Base-by-base conservation (phyloP, 148 eudicot species). In the Vaccinium vitisidaea region DNA sequence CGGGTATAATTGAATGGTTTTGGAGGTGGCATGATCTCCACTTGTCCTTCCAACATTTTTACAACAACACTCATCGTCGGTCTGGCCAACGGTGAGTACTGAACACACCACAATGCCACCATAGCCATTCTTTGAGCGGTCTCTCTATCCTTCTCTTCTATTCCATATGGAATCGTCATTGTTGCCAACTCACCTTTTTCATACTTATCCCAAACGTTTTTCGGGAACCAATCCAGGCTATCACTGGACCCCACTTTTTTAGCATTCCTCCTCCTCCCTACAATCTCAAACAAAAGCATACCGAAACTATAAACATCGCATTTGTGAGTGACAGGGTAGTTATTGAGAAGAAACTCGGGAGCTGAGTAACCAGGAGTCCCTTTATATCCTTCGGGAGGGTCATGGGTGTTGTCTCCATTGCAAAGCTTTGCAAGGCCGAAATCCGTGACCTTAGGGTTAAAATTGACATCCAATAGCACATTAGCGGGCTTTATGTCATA, bases 281-380 rank as follows among this genome's bases (percentile, higher is more conserved):
- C 21, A 16, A 80, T 56, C 50, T 56, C 69, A 50, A 80, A 80
- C 82, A 80, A 58, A 19, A 81, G 74, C 75, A 81, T 81, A 1
- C 83, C 83, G n/a, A 59, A 81, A 6, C 83, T 81, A 53, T 81
- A 81, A 23, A 63, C 83, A 63, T 81, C 83, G 8, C 83, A 81
- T 48, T 81, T 81, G 16, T 63, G 12, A 1, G 83, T 81, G 12
- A 43, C 61, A 2, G 75, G 74, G 1, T 9, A 81, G 10, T 63
- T 81, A 15, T 48, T 81, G 32, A 63, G 83, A 10, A 36, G 21
- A 48, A 81, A 63, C 27, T 81, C 83, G 0, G 83, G 83, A 5
- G 74, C 82, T 2, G 69, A 56, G 21, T 79, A 79, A 19, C 69
- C 82, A 0, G 69, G 69, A 3, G 82, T 56, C 83, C 54, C 74